A percentile compares a stretch with the other conserved stretches of the same genome.
These are phyloP conservation scores for Haplosporangium gracile DNA, from an alignment of 192 early-diverging fungal species.

Conservation along the genomic window DNA sequence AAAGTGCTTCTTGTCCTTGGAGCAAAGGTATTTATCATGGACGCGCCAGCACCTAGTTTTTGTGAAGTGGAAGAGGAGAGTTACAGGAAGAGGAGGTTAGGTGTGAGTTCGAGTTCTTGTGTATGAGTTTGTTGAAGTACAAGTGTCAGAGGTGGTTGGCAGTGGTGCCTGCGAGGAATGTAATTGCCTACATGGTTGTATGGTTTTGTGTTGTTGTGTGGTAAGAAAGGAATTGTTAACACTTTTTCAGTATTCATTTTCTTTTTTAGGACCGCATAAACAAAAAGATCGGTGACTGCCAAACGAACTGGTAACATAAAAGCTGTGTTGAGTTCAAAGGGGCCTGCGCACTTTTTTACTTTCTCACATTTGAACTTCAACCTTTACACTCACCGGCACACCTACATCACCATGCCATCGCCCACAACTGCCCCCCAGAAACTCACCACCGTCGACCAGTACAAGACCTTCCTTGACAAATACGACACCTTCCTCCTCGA, in stretches of 20 bases:
- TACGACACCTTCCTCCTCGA: conserved; percentile 97
- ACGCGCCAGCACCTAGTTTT: conserved; percentile 51
- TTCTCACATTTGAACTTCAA: not conserved
- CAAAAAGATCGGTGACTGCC: conserved; percentile 8
- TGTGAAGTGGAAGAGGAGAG: not conserved
- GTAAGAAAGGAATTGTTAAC: not conserved
- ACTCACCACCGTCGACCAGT: conserved; percentile 64
- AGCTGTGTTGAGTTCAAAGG: not conserved
- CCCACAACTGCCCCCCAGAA: conserved; percentile 33
- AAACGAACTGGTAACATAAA: not conserved
- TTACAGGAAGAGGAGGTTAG: not conserved
- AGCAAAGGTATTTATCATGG: conserved; percentile 56
- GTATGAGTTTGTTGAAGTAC: not conserved
- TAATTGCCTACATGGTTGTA: not conserved
- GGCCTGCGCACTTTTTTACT: not conserved
- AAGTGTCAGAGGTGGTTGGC: too few relatives aligned
- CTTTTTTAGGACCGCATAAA: not conserved
- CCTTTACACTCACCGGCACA: not conserved
- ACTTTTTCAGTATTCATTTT: not conserved
- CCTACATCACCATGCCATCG: conserved; percentile 11
- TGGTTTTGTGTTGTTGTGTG: not conserved
- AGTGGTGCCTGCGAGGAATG: not conserved
- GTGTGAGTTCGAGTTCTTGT: not conserved
- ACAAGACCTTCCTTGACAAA: conserved; percentile 74
- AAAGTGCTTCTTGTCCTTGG: conserved; percentile 45